These are phyloP conservation scores for Lachnellula occidentalis DNA, from an alignment of 2,329 filamentous ascomycete species.

Conservation along the genomic window DNA sequence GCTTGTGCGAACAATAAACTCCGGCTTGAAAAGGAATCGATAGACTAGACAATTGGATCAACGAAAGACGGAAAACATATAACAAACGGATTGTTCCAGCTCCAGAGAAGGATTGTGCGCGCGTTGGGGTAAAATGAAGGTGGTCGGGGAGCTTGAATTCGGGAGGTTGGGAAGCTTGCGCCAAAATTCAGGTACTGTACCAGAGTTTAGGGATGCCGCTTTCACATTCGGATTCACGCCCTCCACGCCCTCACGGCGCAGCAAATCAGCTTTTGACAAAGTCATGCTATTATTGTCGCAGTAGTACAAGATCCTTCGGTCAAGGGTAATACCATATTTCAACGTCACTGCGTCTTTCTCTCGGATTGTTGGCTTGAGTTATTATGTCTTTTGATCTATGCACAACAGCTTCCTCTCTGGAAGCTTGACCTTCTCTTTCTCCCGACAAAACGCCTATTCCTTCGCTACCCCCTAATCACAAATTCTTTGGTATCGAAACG, in stretches of 20 bases:
- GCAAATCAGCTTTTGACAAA: neutral
- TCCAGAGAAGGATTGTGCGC: neutral
- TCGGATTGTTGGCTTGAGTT: neutral
- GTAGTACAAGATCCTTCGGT: neutral
- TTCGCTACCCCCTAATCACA: neutral
- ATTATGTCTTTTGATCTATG: neutral
- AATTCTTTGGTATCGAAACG: constrained; percentile 14
- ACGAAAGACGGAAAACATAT: neutral
- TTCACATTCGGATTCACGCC: neutral
- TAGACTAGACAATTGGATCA: neutral
- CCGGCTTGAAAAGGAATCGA: neutral
- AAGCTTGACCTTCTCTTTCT: neutral
- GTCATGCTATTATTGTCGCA: neutral
- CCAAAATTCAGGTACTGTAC: neutral
- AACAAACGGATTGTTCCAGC: neutral
- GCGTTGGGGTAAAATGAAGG: neutral
- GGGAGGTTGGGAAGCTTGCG: neutral
- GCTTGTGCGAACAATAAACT: neutral
- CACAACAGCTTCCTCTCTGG: neutral
- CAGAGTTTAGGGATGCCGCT: neutral
- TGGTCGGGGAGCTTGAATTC: neutral
- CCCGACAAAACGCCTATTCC: constrained; percentile 2
- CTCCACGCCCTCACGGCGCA: neutral
- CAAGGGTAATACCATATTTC: neutral
- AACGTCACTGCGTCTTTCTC: neutral